Base-by-base conservation (phyloP, 768 basidiomycete genomes). In the Termitomyces sp. region DNA sequence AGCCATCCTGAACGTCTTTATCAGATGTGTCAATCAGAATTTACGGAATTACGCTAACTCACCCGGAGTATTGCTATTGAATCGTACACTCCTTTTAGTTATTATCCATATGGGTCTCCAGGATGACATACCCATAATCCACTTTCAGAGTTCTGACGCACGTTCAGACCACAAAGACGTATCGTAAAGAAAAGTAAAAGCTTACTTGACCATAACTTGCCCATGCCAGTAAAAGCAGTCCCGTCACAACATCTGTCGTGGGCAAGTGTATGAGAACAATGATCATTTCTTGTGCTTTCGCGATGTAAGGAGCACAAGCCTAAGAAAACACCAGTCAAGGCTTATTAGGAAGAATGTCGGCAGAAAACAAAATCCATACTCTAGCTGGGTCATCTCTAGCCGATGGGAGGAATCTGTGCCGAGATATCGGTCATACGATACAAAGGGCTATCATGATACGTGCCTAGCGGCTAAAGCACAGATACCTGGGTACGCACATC, bases 61-160 rank as follows among this genome's bases (percentile, higher is more conserved):
- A 62, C 61, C 61, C 61, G 40, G 61, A 62, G 40, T 62, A 62
- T 59, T 62, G 55, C 61, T 62, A 54, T 54, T 54, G 28, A 35
- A 28, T 36, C 16, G 18, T 5, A 54, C 7, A 22, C 18, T 50
- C 44, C 56, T 24, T 36, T 60, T 14, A 57, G 47, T 38, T 24
- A 20, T 5, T 2, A 20, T 35, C 24, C 24, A 48, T 43, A 49
- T 33, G 32, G 35, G 52, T 26, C 28, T 38, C 24, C 44, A 38
- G 16, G 51, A 50, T 50, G 12, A 60, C 61, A 56, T 54, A 62
- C 61, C 61, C 61, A 62, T 49, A 59, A 32, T 35, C 61, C 58
- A 51, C 61, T 59, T 53, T 62, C 61, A 26, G 61, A 62, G 36
- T 62, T 62, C 61, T 62, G 46, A 57, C 44, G 14, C 35, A 53